These are phyloP conservation scores for Taiozyma sp. DNA, from an alignment of 1,139 yeast species.

Conservation along the genomic window DNA sequence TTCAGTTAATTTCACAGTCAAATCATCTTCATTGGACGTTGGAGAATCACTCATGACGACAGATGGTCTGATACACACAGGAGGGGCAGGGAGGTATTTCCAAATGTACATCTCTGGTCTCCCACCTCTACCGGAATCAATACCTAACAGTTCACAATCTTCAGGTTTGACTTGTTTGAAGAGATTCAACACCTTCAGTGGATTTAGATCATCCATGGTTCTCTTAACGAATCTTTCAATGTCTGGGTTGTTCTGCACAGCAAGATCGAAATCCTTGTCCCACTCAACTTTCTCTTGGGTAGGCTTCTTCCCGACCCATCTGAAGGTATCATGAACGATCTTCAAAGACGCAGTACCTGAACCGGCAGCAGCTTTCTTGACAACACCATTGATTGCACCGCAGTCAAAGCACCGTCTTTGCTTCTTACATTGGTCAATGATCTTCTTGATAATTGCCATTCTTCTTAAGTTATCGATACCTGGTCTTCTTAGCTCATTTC, in stretches of 20 bases:
- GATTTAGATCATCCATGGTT: slow-evolving; percentile 92
- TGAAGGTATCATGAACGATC: slow-evolving; percentile 90
- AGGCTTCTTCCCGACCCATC: slow-evolving; percentile 91
- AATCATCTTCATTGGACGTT: slow-evolving; percentile 92
- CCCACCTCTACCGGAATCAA: slow-evolving; percentile 82
- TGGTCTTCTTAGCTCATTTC: slow-evolving; percentile 77
- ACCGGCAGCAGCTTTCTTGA: slow-evolving; percentile 92
- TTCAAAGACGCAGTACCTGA: slow-evolving; percentile 90
- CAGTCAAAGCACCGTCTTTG: slow-evolving; percentile 88
- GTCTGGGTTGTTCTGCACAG: slow-evolving; percentile 73
- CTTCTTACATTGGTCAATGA: slow-evolving; percentile 90
- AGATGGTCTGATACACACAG: slow-evolving; percentile 97
- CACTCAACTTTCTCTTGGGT: slow-evolving; percentile 81
- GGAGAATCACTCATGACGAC: slow-evolving; percentile 88
- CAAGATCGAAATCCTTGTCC: slow-evolving; percentile 79
- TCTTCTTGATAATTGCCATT: slow-evolving; percentile 78
- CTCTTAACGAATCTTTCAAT: slow-evolving; percentile 81
- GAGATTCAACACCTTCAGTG: slow-evolving; percentile 79
- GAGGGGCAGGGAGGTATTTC: slow-evolving; percentile 98
- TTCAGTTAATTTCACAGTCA: slow-evolving; percentile 93
- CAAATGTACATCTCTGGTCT: slow-evolving; percentile 96
- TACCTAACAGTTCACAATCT: slow-evolving; percentile 90
- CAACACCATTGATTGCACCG: slow-evolving; percentile 91
- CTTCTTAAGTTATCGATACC: slow-evolving; percentile 86
- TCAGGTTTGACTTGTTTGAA: slow-evolving; percentile 81